Evolutionary conservation across 2,329 filamentous ascomycete genomes (phyloP), one percentile per base, ranked within the genome.

Genomic region (Pyrenophora graminea): DNA sequence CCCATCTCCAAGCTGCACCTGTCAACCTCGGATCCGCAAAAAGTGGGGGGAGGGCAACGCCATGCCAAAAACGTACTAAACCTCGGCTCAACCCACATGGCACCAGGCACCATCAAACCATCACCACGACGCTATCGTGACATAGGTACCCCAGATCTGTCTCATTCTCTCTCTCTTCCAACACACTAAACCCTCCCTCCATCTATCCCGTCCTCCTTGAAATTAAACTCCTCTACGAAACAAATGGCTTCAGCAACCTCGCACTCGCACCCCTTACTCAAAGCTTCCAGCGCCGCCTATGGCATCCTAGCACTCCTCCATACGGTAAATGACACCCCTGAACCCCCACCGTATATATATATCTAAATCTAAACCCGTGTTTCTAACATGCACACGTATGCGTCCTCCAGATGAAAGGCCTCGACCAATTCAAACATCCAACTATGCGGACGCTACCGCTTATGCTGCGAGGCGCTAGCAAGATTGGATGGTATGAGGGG

Each of bases 401-500:
- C 15, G 15, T 15, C 15, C 3, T 21, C 19, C 19, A 73, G 68
- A 56, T 58, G 10, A 72, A 71, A 47, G 70, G 70, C 2, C 58
- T 71, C 12, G 66, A 69, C 6, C 67, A 70, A 33, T 72, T 71
- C 59, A 67, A 68, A 34, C 64, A 73, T 15, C 58, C 65, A 0
- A 67, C 69, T 6, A 50, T 71, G n/a, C 64, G 63, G 30, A 56
- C 62, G 1, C 53, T 73, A 1, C 70, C 70, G 1, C 36, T 51
- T 2, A 25, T 53, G 4, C 60, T 73, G 3, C 67, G 63, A 10
- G 63, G 64, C 18, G 66, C 69, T 8, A 60, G 68, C n/a, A 67
- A 64, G 39, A 63, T 66, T 3, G 69, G 69, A 8, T 73, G 70
- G 70, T 73, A 70, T 39, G 69, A 73, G 43, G 70, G 70, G 7